phyloP scores from a whole-genome alignment of 495 filamentous ascomycete species.

The Podospora fimiseda region DNA sequence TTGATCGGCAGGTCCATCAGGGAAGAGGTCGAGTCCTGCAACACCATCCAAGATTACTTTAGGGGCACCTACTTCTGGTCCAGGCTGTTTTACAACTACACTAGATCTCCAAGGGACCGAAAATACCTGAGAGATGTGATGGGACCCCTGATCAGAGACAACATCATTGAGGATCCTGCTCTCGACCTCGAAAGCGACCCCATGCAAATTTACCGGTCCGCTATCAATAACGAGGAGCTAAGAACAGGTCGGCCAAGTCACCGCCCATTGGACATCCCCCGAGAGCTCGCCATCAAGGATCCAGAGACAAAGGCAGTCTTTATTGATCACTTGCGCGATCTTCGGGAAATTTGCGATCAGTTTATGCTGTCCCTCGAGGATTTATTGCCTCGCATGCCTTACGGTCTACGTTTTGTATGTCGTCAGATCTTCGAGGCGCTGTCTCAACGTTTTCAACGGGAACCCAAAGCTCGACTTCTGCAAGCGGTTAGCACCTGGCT shows the following conservation, averaged over 20 bases:
- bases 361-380: conserved; percentile 79
- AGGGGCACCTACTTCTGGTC: conserved; percentile 90
- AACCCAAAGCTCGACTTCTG: conserved; percentile 69
- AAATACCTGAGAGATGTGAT: conserved; percentile 85
- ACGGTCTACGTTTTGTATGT: conserved; percentile 83
- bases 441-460: conserved; percentile 66
- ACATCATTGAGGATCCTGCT: conserved; percentile 83
- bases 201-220: conserved; percentile 91
- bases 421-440: conserved; percentile 79
- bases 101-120: conserved; percentile 83
- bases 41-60: conserved; percentile 73
- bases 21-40: conserved; percentile 76
- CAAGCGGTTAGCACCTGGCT: conserved; percentile 84
- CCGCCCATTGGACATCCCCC: conserved; percentile 70
- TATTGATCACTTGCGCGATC: conserved; percentile 86
- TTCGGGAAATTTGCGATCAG: conserved; percentile 87
- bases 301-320: conserved; percentile 86
- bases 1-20: conserved; percentile 74
- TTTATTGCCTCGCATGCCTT: conserved; percentile 79
- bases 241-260: conserved; percentile 78
- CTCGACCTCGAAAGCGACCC: conserved; percentile 95
- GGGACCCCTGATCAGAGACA: conserved; percentile 74
- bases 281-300: conserved; percentile 89
- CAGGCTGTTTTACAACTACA: conserved; percentile 78
- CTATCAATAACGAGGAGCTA: conserved; percentile 94